These are phyloP conservation scores for Articulospora tetracladia DNA, from an alignment of 495 filamentous ascomycete genomes.

Conservation along the genomic window DNA sequence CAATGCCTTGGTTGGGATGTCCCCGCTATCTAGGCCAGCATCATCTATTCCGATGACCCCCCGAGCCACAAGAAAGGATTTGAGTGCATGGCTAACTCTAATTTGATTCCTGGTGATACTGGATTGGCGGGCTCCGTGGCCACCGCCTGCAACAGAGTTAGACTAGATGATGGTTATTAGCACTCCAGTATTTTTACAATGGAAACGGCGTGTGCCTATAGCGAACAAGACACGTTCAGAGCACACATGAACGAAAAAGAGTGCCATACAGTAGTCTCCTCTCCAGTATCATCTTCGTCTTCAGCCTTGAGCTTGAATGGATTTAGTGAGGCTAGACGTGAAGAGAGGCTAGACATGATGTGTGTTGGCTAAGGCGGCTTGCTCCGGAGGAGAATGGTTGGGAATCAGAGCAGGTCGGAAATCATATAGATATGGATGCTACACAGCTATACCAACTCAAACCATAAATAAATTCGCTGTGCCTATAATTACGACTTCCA, in stretches of 20 bases:
- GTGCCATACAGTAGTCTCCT: constrained; percentile 33
- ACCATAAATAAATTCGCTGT: too few relatives aligned
- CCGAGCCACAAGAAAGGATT: constrained; percentile 37
- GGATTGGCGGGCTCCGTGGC: constrained; percentile 36
- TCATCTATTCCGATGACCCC: constrained; percentile 32
- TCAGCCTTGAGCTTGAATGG: constrained; percentile 25
- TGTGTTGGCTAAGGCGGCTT: background rate
- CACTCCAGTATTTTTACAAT: too few relatives aligned
- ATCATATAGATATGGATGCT: background rate
- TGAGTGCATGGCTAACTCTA: constrained; percentile 42
- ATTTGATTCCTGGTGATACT: constrained; percentile 37
- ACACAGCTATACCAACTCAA: too few relatives aligned
- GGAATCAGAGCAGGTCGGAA: background rate
- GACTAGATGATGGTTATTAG: background rate
- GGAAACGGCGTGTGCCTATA: too few relatives aligned
- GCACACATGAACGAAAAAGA: too few relatives aligned
- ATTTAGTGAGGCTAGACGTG: constrained; percentile 30
- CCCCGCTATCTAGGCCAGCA: constrained; percentile 25
- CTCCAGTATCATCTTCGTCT: constrained; percentile 48
- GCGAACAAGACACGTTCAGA: too few relatives aligned
- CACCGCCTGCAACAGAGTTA: constrained; percentile 43
- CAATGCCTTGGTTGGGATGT: constrained; percentile 26
- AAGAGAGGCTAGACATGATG: constrained; percentile 16
- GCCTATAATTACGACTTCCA: too few relatives aligned
- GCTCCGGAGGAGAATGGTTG: too few relatives aligned